These are phyloP conservation scores for Ascodesmis nigricans DNA, from an alignment of 495 filamentous ascomycete genomes.

Conservation along the genomic window DNA sequence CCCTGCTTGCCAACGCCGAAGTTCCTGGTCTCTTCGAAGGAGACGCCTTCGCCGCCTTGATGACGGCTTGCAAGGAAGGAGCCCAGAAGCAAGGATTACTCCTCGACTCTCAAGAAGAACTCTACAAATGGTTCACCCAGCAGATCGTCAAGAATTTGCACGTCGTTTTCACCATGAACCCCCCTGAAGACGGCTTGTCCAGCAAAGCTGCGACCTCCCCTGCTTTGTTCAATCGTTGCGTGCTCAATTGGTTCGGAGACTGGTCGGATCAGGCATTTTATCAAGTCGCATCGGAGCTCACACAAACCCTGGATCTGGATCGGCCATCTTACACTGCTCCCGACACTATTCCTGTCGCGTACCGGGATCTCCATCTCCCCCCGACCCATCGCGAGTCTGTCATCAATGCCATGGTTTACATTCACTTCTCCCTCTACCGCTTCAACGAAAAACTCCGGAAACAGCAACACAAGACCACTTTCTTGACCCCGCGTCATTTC, in stretches of 20 bases:
- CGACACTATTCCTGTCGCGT: constrained; percentile 77
- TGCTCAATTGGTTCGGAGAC: constrained; percentile 98
- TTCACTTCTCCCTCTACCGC: constrained; percentile 75
- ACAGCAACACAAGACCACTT: constrained; percentile 76
- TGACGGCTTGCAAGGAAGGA: constrained; percentile 97
- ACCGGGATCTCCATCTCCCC: constrained; percentile 61
- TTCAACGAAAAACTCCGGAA: constrained; percentile 79
- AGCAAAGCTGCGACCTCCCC: constrained; percentile 95
- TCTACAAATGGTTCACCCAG: constrained; percentile 99
- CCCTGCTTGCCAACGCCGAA: constrained; percentile 88
- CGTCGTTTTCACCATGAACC: constrained; percentile 99
- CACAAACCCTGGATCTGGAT: constrained; percentile 84
- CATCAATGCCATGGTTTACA: constrained; percentile 95
- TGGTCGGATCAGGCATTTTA: constrained; percentile 98
- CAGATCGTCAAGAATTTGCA: constrained; percentile 98
- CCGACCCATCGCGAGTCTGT: constrained; percentile 76
- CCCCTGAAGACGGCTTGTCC: constrained; percentile 82
- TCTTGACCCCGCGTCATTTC: constrained; percentile 88
- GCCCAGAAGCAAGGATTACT: constrained; percentile 88
- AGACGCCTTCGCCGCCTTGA: constrained; percentile 82
- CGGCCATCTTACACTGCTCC: constrained; percentile 65
- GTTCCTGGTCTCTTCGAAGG: constrained; percentile 96
- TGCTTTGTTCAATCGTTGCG: constrained; percentile 94
- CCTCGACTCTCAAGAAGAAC: constrained; percentile 88
- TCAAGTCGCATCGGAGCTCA: constrained; percentile 91